These are phyloP conservation scores for Tuber indicum DNA, from an alignment of 495 filamentous ascomycete species.

Conservation along the genomic window DNA sequence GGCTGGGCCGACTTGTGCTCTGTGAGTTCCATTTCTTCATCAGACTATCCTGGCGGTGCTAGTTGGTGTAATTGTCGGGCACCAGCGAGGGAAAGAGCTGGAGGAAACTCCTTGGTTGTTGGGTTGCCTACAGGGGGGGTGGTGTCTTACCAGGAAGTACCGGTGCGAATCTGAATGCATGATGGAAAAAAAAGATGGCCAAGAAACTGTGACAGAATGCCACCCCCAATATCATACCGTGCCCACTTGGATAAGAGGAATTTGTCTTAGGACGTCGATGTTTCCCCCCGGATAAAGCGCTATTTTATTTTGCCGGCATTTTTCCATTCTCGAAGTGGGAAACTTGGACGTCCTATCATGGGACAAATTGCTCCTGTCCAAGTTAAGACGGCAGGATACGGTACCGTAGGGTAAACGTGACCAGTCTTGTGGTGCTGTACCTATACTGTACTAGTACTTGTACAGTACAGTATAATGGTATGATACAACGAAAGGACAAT, in stretches of 20 bases:
- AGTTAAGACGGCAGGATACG: background rate
- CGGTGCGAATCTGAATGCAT: background rate
- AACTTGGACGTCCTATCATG: background rate
- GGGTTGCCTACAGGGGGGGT: too few species aligned
- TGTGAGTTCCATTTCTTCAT: background rate
- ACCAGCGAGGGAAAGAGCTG: too few species aligned
- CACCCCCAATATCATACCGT: background rate
- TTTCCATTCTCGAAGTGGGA: background rate
- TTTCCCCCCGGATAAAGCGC: background rate
- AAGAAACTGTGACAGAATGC: background rate
- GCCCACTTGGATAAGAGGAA: background rate
- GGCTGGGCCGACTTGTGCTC: background rate
- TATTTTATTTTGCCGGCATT: background rate
- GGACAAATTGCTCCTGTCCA: background rate
- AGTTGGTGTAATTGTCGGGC: background rate
- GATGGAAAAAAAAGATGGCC: background rate
- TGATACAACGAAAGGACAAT: too few species aligned
- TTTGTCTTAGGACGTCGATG: background rate
- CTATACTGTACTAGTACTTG: background rate
- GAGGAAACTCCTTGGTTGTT: too few species aligned
- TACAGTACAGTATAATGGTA: too few species aligned
- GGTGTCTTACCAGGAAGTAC: too few species aligned
- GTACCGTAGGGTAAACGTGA: background rate
- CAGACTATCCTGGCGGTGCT: background rate
- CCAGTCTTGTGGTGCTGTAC: background rate